Percentiles rank a stretch among this genome's conserved stretches.
Evolutionary conservation across 306 rosid genomes (phyloP).

Genomic region (Quercus ilex): DNA sequence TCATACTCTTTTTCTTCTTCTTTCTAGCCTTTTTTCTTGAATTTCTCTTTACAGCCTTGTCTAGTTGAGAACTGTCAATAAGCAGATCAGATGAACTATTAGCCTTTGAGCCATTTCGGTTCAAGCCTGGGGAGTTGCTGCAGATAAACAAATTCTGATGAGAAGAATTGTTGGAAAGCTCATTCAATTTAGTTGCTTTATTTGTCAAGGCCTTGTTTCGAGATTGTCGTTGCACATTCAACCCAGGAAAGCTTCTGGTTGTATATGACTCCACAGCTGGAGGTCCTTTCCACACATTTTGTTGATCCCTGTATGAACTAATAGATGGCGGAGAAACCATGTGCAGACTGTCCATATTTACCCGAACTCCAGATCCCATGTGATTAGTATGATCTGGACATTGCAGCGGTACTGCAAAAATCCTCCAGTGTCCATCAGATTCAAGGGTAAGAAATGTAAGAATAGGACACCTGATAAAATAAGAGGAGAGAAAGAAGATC

Average conservation of each 20-base stretch:
- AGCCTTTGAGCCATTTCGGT: conserved; percentile 29
- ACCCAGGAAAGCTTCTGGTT: conserved; percentile 33
- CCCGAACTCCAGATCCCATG: conserved; percentile 27
- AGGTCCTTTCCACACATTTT: conserved; percentile 35
- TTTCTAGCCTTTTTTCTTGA: conserved; percentile 47
- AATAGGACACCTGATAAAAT: conserved; percentile 52
- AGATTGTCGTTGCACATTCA: conserved; percentile 45
- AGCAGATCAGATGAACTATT: conserved; percentile 32
- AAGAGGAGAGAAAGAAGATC: conserved; percentile 2
- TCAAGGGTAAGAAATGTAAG: conserved; percentile 36
- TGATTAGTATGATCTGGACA: conserved; percentile 27
- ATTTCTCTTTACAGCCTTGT: conserved; percentile 45
- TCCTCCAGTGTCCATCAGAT: conserved; percentile 56
- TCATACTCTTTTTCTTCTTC: conserved; percentile 53
- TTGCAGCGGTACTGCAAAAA: conserved; percentile 46
- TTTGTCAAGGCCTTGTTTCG: conserved; percentile 49
- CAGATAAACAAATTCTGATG: conserved; percentile 30
- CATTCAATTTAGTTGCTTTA: conserved; percentile 50
- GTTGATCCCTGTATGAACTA: conserved; percentile 41
- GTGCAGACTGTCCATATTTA: conserved; percentile 53
- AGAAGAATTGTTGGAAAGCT: conserved; percentile 41
- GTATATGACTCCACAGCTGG: conserved; percentile 33
- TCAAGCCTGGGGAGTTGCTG: conserved; percentile 30
- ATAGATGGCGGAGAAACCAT: conserved; percentile 50
- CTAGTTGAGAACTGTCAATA: conserved; percentile 25